These are phyloP conservation scores for Coemansia sp. DNA, from an alignment of 192 early-diverging fungal genomes.

Conservation along the genomic window DNA sequence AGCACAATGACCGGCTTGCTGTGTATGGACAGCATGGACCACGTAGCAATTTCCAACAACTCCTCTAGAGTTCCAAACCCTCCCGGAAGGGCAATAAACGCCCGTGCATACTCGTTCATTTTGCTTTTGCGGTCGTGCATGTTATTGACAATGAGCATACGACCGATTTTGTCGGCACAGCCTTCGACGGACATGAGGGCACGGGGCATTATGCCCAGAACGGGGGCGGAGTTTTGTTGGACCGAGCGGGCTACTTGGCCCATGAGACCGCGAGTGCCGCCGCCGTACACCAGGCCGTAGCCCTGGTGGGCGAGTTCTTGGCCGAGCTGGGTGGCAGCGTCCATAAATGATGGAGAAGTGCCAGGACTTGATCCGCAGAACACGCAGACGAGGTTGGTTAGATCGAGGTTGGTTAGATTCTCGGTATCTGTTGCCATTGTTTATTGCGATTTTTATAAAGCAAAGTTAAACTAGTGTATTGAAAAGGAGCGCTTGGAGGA, in stretches of 20 bases:
- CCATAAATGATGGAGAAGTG: constrained; percentile 14
- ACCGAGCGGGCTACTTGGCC: constrained; percentile 75
- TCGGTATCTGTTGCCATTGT: no score
- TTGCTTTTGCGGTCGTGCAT: constrained; percentile 83
- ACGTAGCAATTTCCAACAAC: constrained; percentile 77
- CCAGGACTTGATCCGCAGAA: constrained; percentile 50
- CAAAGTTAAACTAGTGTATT: no score
- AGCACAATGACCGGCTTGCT: constrained; percentile 77
- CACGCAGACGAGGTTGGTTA: constrained; percentile 39
- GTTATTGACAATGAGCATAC: constrained; percentile 65
- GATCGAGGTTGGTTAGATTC: no score
- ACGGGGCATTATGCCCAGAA: constrained; percentile 75
- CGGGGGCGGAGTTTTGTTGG: constrained; percentile 58
- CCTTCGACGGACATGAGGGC: constrained; percentile 58
- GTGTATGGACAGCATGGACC: constrained; percentile 79
- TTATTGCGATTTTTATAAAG: no score
- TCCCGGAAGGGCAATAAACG: constrained; percentile 84
- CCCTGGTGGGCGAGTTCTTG: constrained; percentile 55
- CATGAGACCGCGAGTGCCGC: constrained; percentile 75
- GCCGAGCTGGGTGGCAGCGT: constrained; percentile 55
- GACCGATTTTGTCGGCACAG: constrained; percentile 47
- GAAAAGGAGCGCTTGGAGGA: no score
- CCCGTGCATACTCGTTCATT: constrained; percentile 68
- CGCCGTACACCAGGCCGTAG: constrained; percentile 69
- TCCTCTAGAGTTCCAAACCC: constrained; percentile 90